Evolutionary conservation across 331 rosid genomes (phyloP).

Genomic region (Rhamnella rubrinervis): DNA sequence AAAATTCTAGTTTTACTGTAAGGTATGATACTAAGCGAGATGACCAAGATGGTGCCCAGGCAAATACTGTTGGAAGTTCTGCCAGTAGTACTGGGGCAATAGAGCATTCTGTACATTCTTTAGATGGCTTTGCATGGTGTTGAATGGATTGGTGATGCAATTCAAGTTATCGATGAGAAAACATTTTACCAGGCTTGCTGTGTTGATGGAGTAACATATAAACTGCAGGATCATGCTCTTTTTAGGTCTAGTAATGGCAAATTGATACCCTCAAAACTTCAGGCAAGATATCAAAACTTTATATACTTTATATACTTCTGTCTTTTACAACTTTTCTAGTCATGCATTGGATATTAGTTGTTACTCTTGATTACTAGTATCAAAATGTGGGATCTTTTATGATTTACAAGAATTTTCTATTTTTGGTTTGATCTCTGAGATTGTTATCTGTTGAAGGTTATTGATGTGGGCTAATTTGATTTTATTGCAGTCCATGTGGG

Average conservation of each 20-base stretch:
- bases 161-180: constrained; percentile 43
- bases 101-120: constrained; percentile 37
- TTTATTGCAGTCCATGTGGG: constrained; percentile 83
- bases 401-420: constrained; percentile 17
- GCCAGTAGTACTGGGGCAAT: constrained; percentile 35
- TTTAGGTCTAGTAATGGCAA: constrained; percentile 50
- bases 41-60: constrained; percentile 41
- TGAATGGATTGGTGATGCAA: constrained; percentile 67
- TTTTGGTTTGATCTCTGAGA: constrained; percentile 21
- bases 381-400: background rate
- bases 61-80: constrained; percentile 36
- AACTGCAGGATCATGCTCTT: constrained; percentile 67
- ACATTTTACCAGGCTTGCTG: constrained; percentile 60
- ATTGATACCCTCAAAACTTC: constrained; percentile 67
- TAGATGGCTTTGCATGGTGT: constrained; percentile 48
- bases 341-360: background rate
- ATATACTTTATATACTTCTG: constrained; percentile 5
- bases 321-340: constrained; percentile 14
- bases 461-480: constrained; percentile 17
- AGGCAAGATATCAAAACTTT: constrained; percentile 51
- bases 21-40: constrained; percentile 43
- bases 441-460: constrained; percentile 5
- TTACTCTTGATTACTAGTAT: constrained; percentile 6
- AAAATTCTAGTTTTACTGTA: constrained; percentile 25
- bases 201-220: constrained; percentile 60